Base-by-base conservation (phyloP, 1,284 basidiomycete species). In the Moesziomyces globuligerus region DNA sequence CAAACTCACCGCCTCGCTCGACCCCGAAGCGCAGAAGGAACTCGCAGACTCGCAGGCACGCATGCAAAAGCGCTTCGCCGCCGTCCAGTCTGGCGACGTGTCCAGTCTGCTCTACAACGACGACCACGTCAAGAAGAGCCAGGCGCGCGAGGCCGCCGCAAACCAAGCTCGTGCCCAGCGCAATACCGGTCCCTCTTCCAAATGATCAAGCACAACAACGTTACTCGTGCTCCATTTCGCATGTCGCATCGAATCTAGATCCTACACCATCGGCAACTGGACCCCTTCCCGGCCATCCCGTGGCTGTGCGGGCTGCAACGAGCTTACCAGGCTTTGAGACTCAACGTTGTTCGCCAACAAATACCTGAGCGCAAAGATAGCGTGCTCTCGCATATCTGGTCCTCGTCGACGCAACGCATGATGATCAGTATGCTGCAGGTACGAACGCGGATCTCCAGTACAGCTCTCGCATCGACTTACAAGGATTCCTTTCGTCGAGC, bases 381-480 rank as follows among this genome's bases (percentile, higher is more conserved):
- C 79, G 36, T 79, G 76, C 38, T 81, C 79, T 17, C 78, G 72
- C 57, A 81, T 79, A 40, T 81, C 75, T 78, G 46, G 29, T 4
- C 5, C n/a, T 8, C 45, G 23, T 7, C 32, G 32, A 34, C 3
- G 32, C 10, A n/a, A n/a, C n/a, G n/a, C 17, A 38, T 28, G 25
- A 25, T n/a, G n/a, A 34, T 21, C 28, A 11, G 29, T n/a, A 11
- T 36, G 53, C 39, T 28, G 13, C n/a, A n/a, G n/a, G n/a, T n/a
- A n/a, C n/a, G n/a, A n/a, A n/a, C n/a, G n/a, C n/a, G n/a, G n/a
- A n/a, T n/a, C n/a, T n/a, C n/a, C n/a, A 46, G 32, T 29, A 23
- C 23, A 36, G 5, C 18, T 15, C 37, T 52, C 40, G 37, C 6
- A 17, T 17, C 32, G 6, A 75, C 73, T 65, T 52, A 72, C 73